phyloP scores from a whole-genome alignment of 192 early-diverging fungal species.

The Pilaira anomala region DNA sequence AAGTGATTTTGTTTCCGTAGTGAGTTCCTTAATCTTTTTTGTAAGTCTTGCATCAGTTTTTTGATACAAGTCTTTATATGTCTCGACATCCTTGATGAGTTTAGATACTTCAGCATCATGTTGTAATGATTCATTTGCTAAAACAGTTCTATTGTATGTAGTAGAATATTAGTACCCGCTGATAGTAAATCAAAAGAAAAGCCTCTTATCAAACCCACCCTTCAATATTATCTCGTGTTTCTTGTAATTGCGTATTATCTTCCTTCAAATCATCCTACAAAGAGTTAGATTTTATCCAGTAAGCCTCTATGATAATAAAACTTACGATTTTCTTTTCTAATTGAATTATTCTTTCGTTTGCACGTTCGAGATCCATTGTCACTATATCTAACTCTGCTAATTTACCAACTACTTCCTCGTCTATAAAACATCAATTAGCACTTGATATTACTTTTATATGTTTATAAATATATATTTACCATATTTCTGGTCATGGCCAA shows the following conservation, averaged over 20 bases:
- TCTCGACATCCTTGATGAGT: constrained; percentile 44
- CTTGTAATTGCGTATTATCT: constrained; percentile 34
- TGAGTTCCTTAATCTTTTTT: constrained; percentile 46
- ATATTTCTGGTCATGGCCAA: constrained; percentile 60
- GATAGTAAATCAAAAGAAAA: background rate
- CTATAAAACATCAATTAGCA: constrained; percentile 16
- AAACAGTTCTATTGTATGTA: background rate
- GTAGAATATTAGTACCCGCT: too few relatives aligned
- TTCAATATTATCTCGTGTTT: constrained; percentile 1
- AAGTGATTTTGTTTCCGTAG: constrained; percentile 39
- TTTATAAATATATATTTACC: constrained; percentile 31
- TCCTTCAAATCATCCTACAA: constrained; percentile 39
- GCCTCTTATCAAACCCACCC: background rate
- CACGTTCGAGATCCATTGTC: constrained; percentile 78
- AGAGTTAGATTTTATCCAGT: background rate
- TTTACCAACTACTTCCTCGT: constrained; percentile 77
- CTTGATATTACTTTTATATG: background rate
- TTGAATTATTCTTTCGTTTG: constrained; percentile 64
- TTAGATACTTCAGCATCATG: constrained; percentile 44
- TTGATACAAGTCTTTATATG: constrained; percentile 37
- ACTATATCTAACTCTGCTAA: constrained; percentile 90
- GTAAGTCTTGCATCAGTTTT: constrained; percentile 37
- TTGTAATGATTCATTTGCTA: background rate
- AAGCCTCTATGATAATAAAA: too few relatives aligned
- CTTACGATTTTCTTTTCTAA: constrained; percentile 68